Evolutionary conservation across 176 grass and related monocot species (phyloP).

Genomic region (Bothriochloa decipiens): DNA sequence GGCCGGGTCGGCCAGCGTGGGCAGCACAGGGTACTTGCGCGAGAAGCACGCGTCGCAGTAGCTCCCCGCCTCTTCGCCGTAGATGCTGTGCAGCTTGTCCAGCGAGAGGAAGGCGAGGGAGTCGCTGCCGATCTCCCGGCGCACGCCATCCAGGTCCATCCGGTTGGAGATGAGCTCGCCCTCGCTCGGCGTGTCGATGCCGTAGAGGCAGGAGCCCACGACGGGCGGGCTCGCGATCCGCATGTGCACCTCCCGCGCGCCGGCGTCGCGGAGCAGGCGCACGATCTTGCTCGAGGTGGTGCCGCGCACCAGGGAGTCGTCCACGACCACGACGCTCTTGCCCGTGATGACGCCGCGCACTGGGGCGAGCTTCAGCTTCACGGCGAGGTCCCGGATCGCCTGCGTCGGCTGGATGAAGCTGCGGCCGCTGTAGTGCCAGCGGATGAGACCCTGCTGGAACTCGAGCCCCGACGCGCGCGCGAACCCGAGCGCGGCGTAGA

Average conservation of each 20-base stretch:
- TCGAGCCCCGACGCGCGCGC: conserved; percentile 57
- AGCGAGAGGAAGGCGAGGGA: conserved; percentile 71
- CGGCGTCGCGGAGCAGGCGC: conserved; percentile 57
- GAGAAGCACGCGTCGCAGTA: conserved; percentile 83
- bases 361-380: conserved; percentile 75
- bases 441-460: conserved; percentile 77
- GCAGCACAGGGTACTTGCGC: conserved; percentile 62
- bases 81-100: conserved; percentile 49
- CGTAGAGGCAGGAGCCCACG: conserved; percentile 70
- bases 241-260: conserved; percentile 80
- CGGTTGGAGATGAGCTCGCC: conserved; percentile 77
- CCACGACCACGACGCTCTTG: conserved; percentile 78
- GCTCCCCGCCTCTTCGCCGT: conserved; percentile 43
- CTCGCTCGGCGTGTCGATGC: conserved; percentile 69
- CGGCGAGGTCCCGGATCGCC: conserved; percentile 67
- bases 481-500: conserved; percentile 75
- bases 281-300: conserved; percentile 82
- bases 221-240: conserved; percentile 76
- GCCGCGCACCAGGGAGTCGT: conserved; percentile 81
- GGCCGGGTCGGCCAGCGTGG: conserved; percentile 39
- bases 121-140: conserved; percentile 61
- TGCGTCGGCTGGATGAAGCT: conserved; percentile 81
- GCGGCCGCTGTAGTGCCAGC: conserved; percentile 75
- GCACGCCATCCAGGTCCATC: conserved; percentile 61
- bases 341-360: conserved; percentile 58